These are phyloP conservation scores for Yamadazyma mexicana DNA, from an alignment of 1,139 yeast species.

Conservation along the genomic window DNA sequence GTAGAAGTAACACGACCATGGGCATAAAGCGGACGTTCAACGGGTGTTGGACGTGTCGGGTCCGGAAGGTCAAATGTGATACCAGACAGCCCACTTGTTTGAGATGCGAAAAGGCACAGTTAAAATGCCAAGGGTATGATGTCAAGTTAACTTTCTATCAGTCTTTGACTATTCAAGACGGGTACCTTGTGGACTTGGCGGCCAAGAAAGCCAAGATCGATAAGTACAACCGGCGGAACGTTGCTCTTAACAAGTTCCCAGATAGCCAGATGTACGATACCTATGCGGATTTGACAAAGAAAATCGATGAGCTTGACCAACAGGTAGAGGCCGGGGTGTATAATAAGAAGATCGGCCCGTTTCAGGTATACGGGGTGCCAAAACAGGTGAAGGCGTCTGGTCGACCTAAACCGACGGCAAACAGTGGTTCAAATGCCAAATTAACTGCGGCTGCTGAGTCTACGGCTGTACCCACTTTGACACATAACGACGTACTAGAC, in stretches of 20 bases:
- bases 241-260: conserved; percentile 38
- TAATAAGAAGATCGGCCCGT: conserved; percentile 31
- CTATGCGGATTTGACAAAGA: conserved; percentile 27
- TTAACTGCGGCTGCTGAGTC: too few species aligned
- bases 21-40: conserved; percentile 36
- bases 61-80: conserved; percentile 53
- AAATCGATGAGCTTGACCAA: conserved; percentile 29
- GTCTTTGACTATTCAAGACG: conserved; percentile 27
- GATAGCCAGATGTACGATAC: conserved; percentile 31
- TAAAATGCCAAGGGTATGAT: conserved; percentile 42
- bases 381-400: neutral
- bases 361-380: conserved; percentile 18
- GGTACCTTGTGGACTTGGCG: conserved; percentile 21
- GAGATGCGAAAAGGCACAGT: conserved; percentile 43
- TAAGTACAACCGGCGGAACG: conserved; percentile 36
- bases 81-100: conserved; percentile 40
- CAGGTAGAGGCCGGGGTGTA: conserved; percentile 10
- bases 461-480: too few species aligned
- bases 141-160: conserved; percentile 44
- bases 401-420: too few species aligned
- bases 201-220: conserved; percentile 21
- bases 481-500: too few species aligned
- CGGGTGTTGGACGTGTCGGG: conserved; percentile 57
- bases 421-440: too few species aligned
- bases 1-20: conserved; percentile 5